Evolutionary conservation across 2,329 filamentous ascomycete genomes (phyloP), one percentile per base, ranked within the genome.

Genomic region (Rutstroemia sp.): DNA sequence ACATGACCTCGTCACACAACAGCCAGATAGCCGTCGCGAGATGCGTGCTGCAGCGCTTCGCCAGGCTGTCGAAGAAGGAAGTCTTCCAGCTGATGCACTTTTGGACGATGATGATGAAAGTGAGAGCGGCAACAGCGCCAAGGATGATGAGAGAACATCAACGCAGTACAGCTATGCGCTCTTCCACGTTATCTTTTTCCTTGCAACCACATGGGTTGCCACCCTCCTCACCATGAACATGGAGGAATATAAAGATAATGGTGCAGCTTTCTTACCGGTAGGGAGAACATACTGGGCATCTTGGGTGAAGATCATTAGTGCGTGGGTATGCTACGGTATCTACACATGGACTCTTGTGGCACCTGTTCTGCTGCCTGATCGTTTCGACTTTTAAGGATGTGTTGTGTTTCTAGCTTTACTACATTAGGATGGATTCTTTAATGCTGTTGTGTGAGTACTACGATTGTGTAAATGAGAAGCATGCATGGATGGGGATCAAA

Each of bases 251-350:
- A 82, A 83, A 58, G 78, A 81, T 47, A 79, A 80, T 54, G 79
- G 83, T 49, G 85, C 91, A 65, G 86, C 92, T 67, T 97, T 99
- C 72, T 89, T 90, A 2, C 89, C 92, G 0, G 92, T 99, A 4
- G 94, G 94, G 19, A 81, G 94, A 58, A 97, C 92, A 5, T 95
- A 97, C 73, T 95, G 91, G 82, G 94, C 94, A 34, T 96, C 90
- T 69, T 99, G 95, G 94, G 91, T 96, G 65, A 99, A 99, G 83
- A 97, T 99, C 71, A 85, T 96, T 54, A 95, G 92, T 72, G 86
- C 92, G 17, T 99, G 94, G 94, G 86, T 94, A 54, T 99, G 94
- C 75, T 96, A 99, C 72, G 84, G 77, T 51, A 88, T 99, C 72
- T 99, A 97, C 69, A 81, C 85, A 27, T 99, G 94, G 94, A 96